Conservation (phyloP, 2,329 filamentous ascomycete genomes). For the Cordyceps cicadae region DNA sequence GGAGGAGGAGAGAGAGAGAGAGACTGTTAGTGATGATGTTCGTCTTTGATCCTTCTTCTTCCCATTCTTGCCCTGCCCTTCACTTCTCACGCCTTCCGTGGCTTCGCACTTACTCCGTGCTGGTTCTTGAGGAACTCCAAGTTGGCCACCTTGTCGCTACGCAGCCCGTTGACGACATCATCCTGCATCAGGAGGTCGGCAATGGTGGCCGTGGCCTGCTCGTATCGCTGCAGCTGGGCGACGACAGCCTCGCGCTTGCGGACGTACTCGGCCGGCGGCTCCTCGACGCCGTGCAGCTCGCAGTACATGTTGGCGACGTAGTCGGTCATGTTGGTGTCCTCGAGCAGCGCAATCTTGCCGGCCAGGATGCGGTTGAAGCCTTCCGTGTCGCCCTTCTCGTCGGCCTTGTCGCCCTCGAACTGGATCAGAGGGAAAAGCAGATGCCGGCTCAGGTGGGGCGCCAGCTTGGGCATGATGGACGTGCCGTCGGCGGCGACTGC, state of each 20-base stretch:
- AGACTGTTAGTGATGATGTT: neutral
- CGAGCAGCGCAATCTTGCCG: slow-evolving; percentile 87
- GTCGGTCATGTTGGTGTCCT: slow-evolving; percentile 98
- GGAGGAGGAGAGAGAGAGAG: neutral
- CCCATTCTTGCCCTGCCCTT: neutral
- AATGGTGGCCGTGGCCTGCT: slow-evolving; percentile 84
- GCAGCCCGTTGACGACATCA: slow-evolving; percentile 80
- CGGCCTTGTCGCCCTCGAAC: slow-evolving; percentile 75
- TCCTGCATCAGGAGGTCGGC: slow-evolving; percentile 78
- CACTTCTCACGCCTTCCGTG: neutral
- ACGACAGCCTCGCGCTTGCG: slow-evolving; percentile 87
- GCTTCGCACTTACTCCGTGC: slow-evolving; percentile 61
- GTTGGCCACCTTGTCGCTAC: slow-evolving; percentile 97
- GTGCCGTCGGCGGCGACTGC: slow-evolving; percentile 58
- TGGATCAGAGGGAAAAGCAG: slow-evolving; percentile 94
- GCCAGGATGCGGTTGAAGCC: slow-evolving; percentile 64
- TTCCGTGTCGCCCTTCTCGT: slow-evolving; percentile 56
- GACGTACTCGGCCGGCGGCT: slow-evolving; percentile 75
- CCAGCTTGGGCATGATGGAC: slow-evolving; percentile 79
- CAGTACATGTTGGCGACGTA: slow-evolving; percentile 89
- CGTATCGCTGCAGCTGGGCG: slow-evolving; percentile 70
- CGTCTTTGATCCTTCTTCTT: neutral
- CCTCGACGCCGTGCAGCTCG: slow-evolving; percentile 72
- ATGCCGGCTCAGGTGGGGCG: slow-evolving; percentile 89
- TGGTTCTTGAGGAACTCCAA: slow-evolving; percentile 97